Percentiles rank a stretch among this genome's conserved stretches.
Conservation (phyloP, 495 filamentous ascomycete species). For the Parathielavia appendiculata region DNA sequence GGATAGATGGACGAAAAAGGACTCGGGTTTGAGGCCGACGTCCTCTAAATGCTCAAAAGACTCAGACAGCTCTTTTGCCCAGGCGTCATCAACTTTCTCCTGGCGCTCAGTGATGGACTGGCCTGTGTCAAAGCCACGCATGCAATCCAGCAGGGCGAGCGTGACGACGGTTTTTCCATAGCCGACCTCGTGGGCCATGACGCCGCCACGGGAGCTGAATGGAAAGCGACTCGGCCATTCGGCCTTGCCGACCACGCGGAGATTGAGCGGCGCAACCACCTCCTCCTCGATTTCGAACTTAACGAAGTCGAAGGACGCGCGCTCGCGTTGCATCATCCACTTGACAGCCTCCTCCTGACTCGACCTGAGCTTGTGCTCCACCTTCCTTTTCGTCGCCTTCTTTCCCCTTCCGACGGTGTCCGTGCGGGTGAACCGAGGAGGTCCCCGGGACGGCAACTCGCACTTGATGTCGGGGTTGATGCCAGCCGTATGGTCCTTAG, state of each 20-base stretch:
- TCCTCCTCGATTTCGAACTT: conserved; percentile 70
- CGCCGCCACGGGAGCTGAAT: conserved; percentile 53
- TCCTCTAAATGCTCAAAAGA: not conserved
- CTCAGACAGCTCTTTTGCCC: conserved; percentile 3
- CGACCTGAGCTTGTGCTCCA: not conserved
- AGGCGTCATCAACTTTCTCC: conserved; percentile 9
- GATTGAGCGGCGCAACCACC: conserved; percentile 50
- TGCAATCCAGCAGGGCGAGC: conserved; percentile 58
- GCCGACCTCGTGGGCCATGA: conserved; percentile 71
- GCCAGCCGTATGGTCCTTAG: not conserved
- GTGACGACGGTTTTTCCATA: conserved; percentile 79
- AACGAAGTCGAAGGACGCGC: conserved; percentile 42
- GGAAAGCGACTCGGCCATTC: conserved; percentile 37
- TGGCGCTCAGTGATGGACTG: conserved; percentile 16
- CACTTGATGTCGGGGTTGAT: not conserved
- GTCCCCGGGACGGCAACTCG: not conserved
- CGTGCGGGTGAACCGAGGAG: conserved; percentile 4
- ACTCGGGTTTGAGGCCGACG: not conserved
- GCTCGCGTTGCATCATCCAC: conserved; percentile 67
- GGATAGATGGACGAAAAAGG: conserved; percentile 46
- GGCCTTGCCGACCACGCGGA: conserved; percentile 58
- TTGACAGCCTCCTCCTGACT: conserved; percentile 32
- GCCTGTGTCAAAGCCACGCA: conserved; percentile 30
- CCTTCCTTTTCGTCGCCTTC: not conserved
- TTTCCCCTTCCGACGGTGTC: not conserved